phyloP scores from a whole-genome alignment of 1,284 basidiomycete genomes.

The Cerrena zonata region DNA sequence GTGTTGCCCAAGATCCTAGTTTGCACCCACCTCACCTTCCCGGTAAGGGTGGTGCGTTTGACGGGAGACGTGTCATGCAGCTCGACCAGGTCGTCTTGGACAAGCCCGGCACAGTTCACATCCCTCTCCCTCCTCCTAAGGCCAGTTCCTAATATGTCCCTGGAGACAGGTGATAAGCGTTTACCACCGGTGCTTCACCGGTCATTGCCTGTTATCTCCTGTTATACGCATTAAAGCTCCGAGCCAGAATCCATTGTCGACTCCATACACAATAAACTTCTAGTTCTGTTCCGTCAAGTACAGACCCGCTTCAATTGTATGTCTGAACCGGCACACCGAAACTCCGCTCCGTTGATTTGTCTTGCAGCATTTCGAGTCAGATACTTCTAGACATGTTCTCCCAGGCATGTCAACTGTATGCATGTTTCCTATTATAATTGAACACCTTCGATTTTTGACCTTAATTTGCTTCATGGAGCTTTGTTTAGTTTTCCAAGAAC shows the following conservation, averaged over 20 bases:
- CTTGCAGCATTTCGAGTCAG: too few species aligned
- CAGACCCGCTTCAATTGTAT: not conserved
- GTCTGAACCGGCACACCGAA: too few species aligned
- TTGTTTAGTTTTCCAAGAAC: too few species aligned
- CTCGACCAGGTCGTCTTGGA: slow-evolving; percentile 17
- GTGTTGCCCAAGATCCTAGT: slow-evolving; percentile 19
- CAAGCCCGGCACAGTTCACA: slow-evolving; percentile 3
- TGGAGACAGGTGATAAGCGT: not conserved
- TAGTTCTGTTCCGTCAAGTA: not conserved
- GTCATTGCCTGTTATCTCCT: not conserved
- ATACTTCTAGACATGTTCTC: too few species aligned
- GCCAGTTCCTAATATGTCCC: not conserved
- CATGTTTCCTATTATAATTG: too few species aligned
- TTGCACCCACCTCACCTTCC: slow-evolving; percentile 12
- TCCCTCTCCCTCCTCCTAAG: slow-evolving; percentile 5
- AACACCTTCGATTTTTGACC: too few species aligned
- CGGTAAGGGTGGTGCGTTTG: slow-evolving; percentile 17
- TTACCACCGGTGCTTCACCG: not conserved
- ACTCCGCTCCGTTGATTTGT: too few species aligned
- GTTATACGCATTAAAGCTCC: not conserved
- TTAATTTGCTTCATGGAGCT: too few species aligned
- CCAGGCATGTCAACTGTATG: too few species aligned
- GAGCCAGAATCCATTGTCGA: not conserved
- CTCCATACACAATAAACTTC: not conserved
- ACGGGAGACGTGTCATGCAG: slow-evolving; percentile 19